Percentiles rank a stretch among this genome's conserved stretches.
Evolutionary conservation across 2,329 filamentous ascomycete genomes (phyloP).

Genomic region (Ampelomyces quisqualis): DNA sequence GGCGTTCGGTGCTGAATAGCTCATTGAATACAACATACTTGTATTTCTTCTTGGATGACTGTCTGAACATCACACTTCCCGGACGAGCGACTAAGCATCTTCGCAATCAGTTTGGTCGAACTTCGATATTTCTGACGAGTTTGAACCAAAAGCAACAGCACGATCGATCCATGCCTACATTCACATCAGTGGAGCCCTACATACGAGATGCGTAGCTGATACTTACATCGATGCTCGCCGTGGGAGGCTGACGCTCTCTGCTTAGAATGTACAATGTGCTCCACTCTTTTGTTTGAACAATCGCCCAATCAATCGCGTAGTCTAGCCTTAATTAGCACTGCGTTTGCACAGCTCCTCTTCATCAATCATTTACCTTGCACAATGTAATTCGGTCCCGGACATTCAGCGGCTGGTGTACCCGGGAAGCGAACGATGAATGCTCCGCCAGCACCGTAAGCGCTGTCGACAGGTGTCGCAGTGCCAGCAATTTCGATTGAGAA

Average conservation of each 20-base stretch:
- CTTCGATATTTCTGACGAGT: conserved; percentile 16
- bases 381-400: conserved; percentile 34
- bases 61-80: background rate
- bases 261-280: conserved; percentile 31
- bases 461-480: conserved; percentile 24
- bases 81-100: background rate
- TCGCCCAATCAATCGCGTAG: conserved; percentile 27
- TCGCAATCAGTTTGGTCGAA: conserved; percentile 24
- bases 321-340: conserved; percentile 10
- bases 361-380: conserved; percentile 24
- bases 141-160: conserved; percentile 17
- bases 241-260: conserved; percentile 22
- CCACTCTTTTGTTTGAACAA: conserved; percentile 35
- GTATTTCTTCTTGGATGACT: background rate
- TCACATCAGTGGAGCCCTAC: background rate
- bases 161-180: conserved; percentile 19
- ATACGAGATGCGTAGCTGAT: too few species aligned
- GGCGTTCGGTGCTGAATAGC: too few species aligned
- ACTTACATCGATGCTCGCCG: conserved; percentile 25
- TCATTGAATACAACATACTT: too few species aligned
- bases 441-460: conserved; percentile 22
- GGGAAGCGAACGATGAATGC: conserved; percentile 31
- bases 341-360: too few species aligned
- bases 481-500: conserved; percentile 20
- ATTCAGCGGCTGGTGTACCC: conserved; percentile 13